Percentiles rank a stretch among this genome's conserved stretches.
These are phyloP conservation scores for Dalbergia cochinchinensis DNA, from an alignment of 306 rosid genomes.

Conservation along the genomic window DNA sequence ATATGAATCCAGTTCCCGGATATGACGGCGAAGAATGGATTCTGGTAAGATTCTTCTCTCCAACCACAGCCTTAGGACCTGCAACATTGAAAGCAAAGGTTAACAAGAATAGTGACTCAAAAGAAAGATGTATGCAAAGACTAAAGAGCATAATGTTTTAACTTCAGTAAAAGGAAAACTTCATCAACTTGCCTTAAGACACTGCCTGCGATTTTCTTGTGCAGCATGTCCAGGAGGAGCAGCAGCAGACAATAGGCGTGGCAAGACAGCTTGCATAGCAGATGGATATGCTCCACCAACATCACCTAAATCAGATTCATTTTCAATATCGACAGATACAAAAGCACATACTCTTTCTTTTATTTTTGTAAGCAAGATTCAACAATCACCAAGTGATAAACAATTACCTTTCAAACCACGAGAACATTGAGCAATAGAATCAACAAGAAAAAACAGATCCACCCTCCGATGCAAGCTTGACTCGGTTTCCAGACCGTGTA, in stretches of 20 bases:
- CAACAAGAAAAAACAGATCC: constrained; percentile 93
- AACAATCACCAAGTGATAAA: constrained; percentile 36
- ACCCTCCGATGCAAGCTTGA: constrained; percentile 79
- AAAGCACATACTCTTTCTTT: constrained; percentile 20
- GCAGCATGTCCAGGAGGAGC: constrained; percentile 89
- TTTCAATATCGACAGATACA: constrained; percentile 41
- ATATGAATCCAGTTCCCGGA: constrained; percentile 74
- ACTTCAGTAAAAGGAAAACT: constrained; percentile 7
- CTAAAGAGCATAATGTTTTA: constrained; percentile 29
- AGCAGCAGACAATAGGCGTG: constrained; percentile 89
- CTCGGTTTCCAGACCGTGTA: constrained; percentile 72
- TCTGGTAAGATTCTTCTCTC: constrained; percentile 87
- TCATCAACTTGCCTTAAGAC: constrained; percentile 84
- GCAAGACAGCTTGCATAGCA: constrained; percentile 74
- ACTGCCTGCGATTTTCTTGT: constrained; percentile 89
- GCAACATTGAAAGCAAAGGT: constrained; percentile 40
- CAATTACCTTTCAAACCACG: constrained; percentile 79
- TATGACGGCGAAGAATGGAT: constrained; percentile 74
- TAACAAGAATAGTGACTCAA: constrained; percentile 37
- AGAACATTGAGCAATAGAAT: constrained; percentile 82
- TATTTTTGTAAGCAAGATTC: constrained; percentile 25
- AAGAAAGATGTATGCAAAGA: constrained; percentile 9
- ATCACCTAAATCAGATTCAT: constrained; percentile 63
- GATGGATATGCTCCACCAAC: constrained; percentile 73
- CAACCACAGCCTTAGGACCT: constrained; percentile 96